Base-by-base conservation (phyloP, 768 basidiomycete genomes). In the Lyophyllum semitale region DNA sequence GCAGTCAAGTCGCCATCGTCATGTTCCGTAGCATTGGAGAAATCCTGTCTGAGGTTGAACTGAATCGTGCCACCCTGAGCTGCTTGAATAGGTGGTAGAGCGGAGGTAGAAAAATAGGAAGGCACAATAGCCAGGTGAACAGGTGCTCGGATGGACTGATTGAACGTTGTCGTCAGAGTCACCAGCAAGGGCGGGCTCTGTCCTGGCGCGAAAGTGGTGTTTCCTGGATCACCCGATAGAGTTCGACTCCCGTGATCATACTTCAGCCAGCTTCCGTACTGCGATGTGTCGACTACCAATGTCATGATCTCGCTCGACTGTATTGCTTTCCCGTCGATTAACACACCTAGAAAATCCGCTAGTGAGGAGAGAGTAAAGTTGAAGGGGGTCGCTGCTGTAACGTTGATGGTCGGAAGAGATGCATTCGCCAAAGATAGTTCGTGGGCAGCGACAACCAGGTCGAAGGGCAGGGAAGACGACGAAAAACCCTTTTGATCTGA, bases 401-500 rank as follows among this genome's bases (percentile, higher is more conserved):
- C 69, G 60, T 95, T 94, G 68, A 93, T 78, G 7, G 82, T 82
- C 11, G 85, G 82, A 17, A 90, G 77, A 35, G 80, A 66, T 12
- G 66, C 47, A 11, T 70, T 66, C 7, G 74, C 61, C 42, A 77
- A 60, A 42, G 84, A 83, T 53, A 95, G 72, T 53, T 93, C 88
- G 65, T 93, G 85, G 18, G 74, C 67, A 2, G 90, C 84, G 30
- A 93, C 72, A 46, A 87, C 77, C 29, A 95, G 62, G 63, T 80
- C 76, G 67, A 96, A 94, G 9, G 77, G 73, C 22, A 87, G 68
- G 17, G 69, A 71, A 8, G 73, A 72, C 35, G 88, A 86, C 11
- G 82, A 82, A 63, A 87, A 93, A 6, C 91, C 92, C 61, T 81
- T 76, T 58, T 83, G 77, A 61, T 93, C 91, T 42, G 90, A 87